Evolutionary conservation across 106 monocot genomes (phyloP).

Genomic region (Hemerocallis citrina): DNA sequence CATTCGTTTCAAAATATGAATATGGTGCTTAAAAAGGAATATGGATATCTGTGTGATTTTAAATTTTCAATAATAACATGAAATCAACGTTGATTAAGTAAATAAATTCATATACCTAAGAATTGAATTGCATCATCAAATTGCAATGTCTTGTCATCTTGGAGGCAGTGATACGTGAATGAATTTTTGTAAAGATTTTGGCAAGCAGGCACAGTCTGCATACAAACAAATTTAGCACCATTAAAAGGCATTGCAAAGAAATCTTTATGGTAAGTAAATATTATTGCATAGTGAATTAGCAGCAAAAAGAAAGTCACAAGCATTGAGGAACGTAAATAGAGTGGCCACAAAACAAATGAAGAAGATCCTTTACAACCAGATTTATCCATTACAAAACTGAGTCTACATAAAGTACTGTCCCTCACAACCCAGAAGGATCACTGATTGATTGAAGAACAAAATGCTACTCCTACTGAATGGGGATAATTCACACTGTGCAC

Average conservation of each 20-base stretch:
- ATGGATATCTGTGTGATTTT: neutral
- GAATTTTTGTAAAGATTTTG: constrained; percentile 49
- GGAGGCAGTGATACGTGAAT: constrained; percentile 74
- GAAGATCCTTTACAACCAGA: neutral
- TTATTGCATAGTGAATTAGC: too few relatives aligned
- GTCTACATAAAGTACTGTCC: too few relatives aligned
- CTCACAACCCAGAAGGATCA: constrained; percentile 1
- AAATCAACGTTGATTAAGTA: neutral
- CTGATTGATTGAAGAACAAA: neutral
- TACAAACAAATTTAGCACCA: constrained; percentile 4
- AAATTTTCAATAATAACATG: neutral
- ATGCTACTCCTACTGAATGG: too few relatives aligned
- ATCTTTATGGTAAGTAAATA: too few relatives aligned
- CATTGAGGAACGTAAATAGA: too few relatives aligned
- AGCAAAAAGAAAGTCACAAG: too few relatives aligned
- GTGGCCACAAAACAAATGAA: too few relatives aligned
- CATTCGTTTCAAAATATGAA: neutral
- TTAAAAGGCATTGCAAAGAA: neutral
- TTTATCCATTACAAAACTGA: neutral
- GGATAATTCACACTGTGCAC: too few relatives aligned
- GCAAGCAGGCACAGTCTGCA: constrained; percentile 89
- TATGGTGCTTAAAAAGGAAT: neutral
- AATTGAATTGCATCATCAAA: constrained; percentile 68
- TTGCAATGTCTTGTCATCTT: constrained; percentile 42
- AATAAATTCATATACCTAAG: constrained; percentile 38